A percentile compares a stretch with the other conserved stretches of the same genome.
These are phyloP conservation scores for Penicillium paxilli DNA, from an alignment of 495 filamentous ascomycete species.

Conservation along the genomic window DNA sequence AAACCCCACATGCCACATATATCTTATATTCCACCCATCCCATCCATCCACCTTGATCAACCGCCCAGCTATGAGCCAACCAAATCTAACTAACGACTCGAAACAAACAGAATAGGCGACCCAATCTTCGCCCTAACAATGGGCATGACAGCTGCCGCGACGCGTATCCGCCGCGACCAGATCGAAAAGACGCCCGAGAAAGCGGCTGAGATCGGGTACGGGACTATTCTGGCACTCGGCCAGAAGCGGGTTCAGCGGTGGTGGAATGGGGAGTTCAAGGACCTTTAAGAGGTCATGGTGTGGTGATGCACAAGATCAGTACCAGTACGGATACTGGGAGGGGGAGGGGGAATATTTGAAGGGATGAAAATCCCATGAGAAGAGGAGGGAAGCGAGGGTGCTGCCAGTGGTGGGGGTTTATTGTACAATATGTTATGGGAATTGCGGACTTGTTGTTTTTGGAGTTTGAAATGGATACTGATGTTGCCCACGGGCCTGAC, in stretches of 20 bases:
- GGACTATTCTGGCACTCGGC: slow-evolving; percentile 29
- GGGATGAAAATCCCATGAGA: too few relatives aligned
- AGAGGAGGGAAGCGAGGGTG: too few relatives aligned
- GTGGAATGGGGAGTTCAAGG: slow-evolving; percentile 48
- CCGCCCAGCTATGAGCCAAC: background rate
- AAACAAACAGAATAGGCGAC: slow-evolving; percentile 61
- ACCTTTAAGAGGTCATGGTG: slow-evolving; percentile 13
- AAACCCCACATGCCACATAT: background rate
- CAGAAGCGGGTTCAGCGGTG: slow-evolving; percentile 36
- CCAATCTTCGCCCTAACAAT: slow-evolving; percentile 86
- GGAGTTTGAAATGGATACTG: too few relatives aligned
- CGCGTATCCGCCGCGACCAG: slow-evolving; percentile 76
- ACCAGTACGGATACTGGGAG: too few relatives aligned
- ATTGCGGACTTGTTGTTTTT: too few relatives aligned
- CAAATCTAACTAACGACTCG: slow-evolving; percentile 1
- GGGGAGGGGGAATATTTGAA: too few relatives aligned
- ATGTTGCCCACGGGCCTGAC: too few relatives aligned
- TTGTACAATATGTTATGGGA: too few relatives aligned
- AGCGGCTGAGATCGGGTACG: slow-evolving; percentile 33
- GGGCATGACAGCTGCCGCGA: slow-evolving; percentile 60
- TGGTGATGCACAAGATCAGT: too few relatives aligned
- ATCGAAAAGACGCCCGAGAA: slow-evolving; percentile 52
- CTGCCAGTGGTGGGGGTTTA: too few relatives aligned
- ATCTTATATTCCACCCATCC: background rate
- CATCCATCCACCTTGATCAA: background rate